Percentiles rank a stretch among this genome's conserved stretches.
Evolutionary conservation across 2,329 filamentous ascomycete genomes (phyloP).

Genomic region (Akanthomyces uredinophilus): DNA sequence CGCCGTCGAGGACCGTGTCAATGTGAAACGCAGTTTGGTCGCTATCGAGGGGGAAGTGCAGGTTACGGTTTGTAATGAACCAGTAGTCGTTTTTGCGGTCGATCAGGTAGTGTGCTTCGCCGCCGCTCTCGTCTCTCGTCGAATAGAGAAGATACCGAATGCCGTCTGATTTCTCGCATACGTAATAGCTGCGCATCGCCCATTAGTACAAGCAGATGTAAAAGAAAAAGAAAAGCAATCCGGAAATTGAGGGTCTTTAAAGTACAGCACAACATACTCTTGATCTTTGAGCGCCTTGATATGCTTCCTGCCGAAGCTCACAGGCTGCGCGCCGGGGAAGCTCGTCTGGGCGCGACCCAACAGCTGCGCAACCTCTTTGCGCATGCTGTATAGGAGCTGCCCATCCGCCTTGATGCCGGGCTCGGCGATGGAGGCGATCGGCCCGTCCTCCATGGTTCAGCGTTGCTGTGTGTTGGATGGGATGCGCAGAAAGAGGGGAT

Average conservation of each 20-base stretch:
- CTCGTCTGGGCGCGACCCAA: constrained; percentile 62
- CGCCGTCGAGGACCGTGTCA: constrained; percentile 83
- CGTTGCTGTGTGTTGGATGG: neutral
- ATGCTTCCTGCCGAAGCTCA: constrained; percentile 81
- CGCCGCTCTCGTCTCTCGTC: constrained; percentile 55
- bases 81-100: constrained; percentile 98
- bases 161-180: constrained; percentile 97
- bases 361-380: constrained; percentile 67
- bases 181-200: constrained; percentile 61
- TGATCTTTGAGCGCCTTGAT: constrained; percentile 72
- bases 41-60: constrained; percentile 74
- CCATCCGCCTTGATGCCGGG: constrained; percentile 62
- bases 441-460: constrained; percentile 20
- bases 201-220: constrained; percentile 6
- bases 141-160: constrained; percentile 94
- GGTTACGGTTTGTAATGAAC: constrained; percentile 61
- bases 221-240: neutral
- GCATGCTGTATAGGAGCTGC: constrained; percentile 57
- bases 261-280: constrained; percentile 47
- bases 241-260: too few relatives aligned
- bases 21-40: constrained; percentile 66
- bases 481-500: neutral
- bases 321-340: constrained; percentile 91
- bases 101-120: constrained; percentile 83
- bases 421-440: constrained; percentile 49